Base-by-base conservation (phyloP, 495 filamentous ascomycete genomes). In the Penicillium psychrofluorescens region DNA sequence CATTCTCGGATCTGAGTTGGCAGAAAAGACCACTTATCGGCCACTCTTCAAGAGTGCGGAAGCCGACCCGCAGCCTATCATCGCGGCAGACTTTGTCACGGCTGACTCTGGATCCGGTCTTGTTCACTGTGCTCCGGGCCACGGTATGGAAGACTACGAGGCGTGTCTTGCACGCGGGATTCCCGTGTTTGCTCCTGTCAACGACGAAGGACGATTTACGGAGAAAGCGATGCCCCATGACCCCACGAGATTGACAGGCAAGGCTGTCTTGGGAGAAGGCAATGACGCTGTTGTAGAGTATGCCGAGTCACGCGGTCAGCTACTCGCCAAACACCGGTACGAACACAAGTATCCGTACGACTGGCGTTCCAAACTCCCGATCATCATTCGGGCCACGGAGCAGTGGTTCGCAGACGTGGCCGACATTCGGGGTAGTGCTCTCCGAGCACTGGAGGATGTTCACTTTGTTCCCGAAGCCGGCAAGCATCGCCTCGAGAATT, bases 351-450 rank as follows among this genome's bases (percentile, higher is more conserved):
- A 97, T 61, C 92, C 92, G 0, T 95, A 95, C 56, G 92, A 99
- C 62, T 97, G 92, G 94, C 75, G 94, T 30, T 92, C 92, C 4
- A 97, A 96, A 60, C 76, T 80, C 48, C 92, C 92, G 13, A 79
- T 97, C 22, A 88, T 99, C 46, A 75, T 95, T 12, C 66, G 92
- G 50, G 91, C 92, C 14, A 99, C 92, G 0, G 87, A 86, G 35
- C 92, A 99, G 67, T 99, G 92, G 92, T 97, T 99, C 54, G 89
- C 92, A 34, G 85, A 95, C 63, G 88, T 95, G 9, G 87, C 71
- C 31, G 75, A 73, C 11, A 90, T 99, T 53, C 91, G 92, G 50
- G 63, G 73, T 6, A 66, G 70, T 16, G 87, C 90, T 1, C 59
- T 95, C 14, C 55, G 71, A 30, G 74, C 88, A 5, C 64, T 97